A percentile compares a stretch with the other conserved stretches of the same genome.
Evolutionary conservation across 2,329 filamentous ascomycete species (phyloP).

Genomic region (Colletotrichum navitas): DNA sequence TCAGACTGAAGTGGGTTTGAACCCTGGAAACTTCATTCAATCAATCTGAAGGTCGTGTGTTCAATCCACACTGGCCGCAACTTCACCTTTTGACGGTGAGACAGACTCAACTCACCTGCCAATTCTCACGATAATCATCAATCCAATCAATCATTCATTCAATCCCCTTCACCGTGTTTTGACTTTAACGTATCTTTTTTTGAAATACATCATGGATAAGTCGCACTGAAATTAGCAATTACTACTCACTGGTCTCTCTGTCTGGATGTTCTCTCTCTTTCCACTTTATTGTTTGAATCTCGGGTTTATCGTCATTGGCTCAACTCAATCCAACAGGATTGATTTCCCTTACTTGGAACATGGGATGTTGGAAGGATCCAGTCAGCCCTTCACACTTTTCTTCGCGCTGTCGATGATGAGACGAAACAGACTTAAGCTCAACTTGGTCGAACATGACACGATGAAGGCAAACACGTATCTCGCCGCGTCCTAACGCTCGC

Average conservation of each 20-base stretch:
- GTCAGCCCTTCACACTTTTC: not conserved
- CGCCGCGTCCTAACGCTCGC: not conserved
- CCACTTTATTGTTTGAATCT: too few species aligned
- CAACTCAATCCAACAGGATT: not conserved
- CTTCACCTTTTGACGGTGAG: conserved; percentile 22
- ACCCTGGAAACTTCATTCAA: conserved; percentile 38
- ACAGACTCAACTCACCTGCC: too few species aligned
- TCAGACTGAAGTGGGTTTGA: conserved; percentile 39
- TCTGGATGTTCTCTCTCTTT: too few species aligned
- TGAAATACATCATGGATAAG: too few species aligned
- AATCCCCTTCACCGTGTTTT: not conserved
- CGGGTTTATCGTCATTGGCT: too few species aligned
- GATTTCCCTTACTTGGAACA: not conserved
- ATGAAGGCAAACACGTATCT: not conserved
- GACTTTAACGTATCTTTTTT: too few species aligned
- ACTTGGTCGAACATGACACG: not conserved
- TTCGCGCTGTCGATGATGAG: not conserved
- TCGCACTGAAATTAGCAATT: too few species aligned
- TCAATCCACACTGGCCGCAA: conserved; percentile 43
- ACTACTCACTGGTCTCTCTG: too few species aligned
- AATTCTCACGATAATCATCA: too few species aligned
- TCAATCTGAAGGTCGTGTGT: conserved; percentile 41
- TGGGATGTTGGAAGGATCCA: not conserved
- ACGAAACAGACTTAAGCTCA: not conserved
- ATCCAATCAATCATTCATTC: too few species aligned